Base-by-base conservation (phyloP, 176 grass and related monocot species). In the Ensete ventricosum region DNA sequence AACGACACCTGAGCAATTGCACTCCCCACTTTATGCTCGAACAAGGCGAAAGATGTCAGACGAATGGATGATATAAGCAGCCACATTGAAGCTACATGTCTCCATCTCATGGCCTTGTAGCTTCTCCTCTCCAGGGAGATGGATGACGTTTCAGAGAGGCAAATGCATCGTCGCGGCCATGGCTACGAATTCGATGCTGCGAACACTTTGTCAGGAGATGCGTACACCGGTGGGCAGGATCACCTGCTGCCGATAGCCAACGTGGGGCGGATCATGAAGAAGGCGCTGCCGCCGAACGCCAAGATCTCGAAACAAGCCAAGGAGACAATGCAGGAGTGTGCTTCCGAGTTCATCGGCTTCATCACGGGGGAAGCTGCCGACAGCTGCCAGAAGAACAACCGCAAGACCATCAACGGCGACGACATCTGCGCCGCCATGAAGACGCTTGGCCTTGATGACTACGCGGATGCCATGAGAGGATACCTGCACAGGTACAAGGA, bases 301-400 rank as follows among this genome's bases (percentile, higher is more conserved):
- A 94, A 94, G 83, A 87, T 94, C 72, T 94, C 91, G 20, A 94
- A 94, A 85, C 85, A 94, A 77, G 91, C 91, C 50, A 90, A 90
- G 85, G 91, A 94, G 85, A 94, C 91, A 2, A 90, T 94, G 85
- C 91, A 94, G 80, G 91, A 94, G 85, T 94, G 88, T 73, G 91
- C 85, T 2, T 94, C 91, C 2, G 91, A 94, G 85, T 90, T 94
- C 85, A 94, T 94, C 83, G 85, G 91, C 85, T 94, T 94, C 80
- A 81, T 94, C 84, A 94, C 91, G 23, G 85, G 82, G 3, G 91
- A 94, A 81, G 91, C 91, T 23, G 90, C 91, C 48, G 91, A 90
- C 86, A 90, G 87, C 82, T 94, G 91, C 85, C 85, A 85, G 69
- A 88, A 86, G 83, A 87, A 94, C 82, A 94, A 94, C 80, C 83